phyloP scores from a whole-genome alignment of 176 grass and related monocot genomes.

The Oropetium thomaeum region DNA sequence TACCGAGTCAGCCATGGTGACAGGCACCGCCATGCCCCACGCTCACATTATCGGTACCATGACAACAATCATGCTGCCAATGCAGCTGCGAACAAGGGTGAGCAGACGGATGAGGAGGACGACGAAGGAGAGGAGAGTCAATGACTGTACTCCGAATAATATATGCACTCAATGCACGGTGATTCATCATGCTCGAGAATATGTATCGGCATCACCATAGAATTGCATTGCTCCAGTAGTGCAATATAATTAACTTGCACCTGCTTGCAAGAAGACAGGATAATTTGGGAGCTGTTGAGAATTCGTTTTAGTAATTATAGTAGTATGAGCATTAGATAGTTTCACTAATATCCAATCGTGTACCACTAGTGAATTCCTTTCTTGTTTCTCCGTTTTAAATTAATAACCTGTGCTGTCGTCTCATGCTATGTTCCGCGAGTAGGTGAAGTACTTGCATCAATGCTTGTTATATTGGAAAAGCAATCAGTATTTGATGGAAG shows the following conservation, averaged over 20 bases:
- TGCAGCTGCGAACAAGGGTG: constrained; percentile 13
- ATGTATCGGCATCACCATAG: not conserved
- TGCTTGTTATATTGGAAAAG: not conserved
- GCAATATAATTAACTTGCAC: constrained; percentile 31
- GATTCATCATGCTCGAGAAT: constrained; percentile 1
- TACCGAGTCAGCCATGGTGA: constrained; percentile 26
- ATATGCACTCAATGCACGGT: not conserved
- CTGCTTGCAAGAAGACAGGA: constrained; percentile 11
- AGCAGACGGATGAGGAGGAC: constrained; percentile 29
- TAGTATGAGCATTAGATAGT: constrained; percentile 10
- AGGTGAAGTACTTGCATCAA: not conserved
- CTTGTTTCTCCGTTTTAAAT: constrained; percentile 23
- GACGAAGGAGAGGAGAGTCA: constrained; percentile 42
- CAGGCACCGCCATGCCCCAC: constrained; percentile 9
- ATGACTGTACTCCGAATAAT: constrained; percentile 4
- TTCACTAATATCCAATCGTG: constrained; percentile 15
- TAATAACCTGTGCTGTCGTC: constrained; percentile 32
- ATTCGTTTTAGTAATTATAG: constrained; percentile 22
- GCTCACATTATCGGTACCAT: constrained; percentile 38
- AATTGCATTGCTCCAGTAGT: constrained; percentile 29
- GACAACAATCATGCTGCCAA: constrained; percentile 16
- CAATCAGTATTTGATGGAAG: not conserved
- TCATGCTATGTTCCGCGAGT: constrained; percentile 24
- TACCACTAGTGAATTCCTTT: constrained; percentile 31
- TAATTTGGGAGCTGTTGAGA: constrained; percentile 8